Evolutionary conservation across 768 basidiomycete species (phyloP), one percentile per base, ranked within the genome.

Genomic region (Lentinula sp.): DNA sequence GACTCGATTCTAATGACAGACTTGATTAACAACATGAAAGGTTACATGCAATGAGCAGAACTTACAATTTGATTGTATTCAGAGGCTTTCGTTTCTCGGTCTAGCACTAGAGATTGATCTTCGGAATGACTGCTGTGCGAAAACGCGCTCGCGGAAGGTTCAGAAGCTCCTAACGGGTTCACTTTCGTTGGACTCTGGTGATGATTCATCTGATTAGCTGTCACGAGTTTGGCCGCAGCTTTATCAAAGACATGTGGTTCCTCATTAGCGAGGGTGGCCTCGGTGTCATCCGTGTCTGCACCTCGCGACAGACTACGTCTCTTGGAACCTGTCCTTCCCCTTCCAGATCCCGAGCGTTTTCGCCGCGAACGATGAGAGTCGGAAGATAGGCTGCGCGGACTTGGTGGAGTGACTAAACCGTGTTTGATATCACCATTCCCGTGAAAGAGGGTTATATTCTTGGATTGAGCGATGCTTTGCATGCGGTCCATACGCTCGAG

Each of bases 321-420:
- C 32, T 58, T 61, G 31, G 65, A 67, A 46, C 71, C 60, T 23
- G 69, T 67, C 51, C 70, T 65, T 6, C 70, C 67, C 13, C 70
- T 66, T 37, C 68, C 69, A 42, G 65, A 52, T n/a, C 71, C 73
- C 2, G 77, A 72, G 58, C 81, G 75, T 60, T 77, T 72, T 42
- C 80, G 71, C 48, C 83, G 72, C n/a, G 80, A 70, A 54, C 79
- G 74, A 64, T 71, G 74, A 13, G 86, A 85, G 68, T 89, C 88
- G 8, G 85, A 81, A 3, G 84, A 84, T 21, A 87, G 76, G 64
- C 86, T 88, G 15, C 89, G 77, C 10, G 90, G 90, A 70, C 87
- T 89, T 0, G 89, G 89, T 0, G 89, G 89, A 0, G 88, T 89
- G 9, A 87, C 89, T 32, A 90, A 73, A 1, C 87, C 88, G 10